Percentiles rank a stretch among this genome's conserved stretches.
Conservation (phyloP, 2,329 filamentous ascomycete genomes). For the Fusarium solani-melongenae region DNA sequence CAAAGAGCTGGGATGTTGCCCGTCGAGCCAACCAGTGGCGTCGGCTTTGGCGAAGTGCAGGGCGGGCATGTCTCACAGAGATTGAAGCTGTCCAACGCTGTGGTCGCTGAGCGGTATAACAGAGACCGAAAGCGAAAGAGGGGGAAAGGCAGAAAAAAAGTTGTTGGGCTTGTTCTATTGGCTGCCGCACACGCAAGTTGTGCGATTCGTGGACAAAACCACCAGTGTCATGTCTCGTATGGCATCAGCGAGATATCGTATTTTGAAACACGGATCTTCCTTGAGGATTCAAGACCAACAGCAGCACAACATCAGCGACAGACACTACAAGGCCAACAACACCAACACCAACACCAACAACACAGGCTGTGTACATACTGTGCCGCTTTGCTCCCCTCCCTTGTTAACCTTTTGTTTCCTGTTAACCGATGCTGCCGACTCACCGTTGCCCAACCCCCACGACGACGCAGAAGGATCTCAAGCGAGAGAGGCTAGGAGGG, state of each 20-base stretch:
- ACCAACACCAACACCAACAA: background rate
- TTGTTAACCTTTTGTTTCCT: background rate
- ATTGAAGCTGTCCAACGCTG: conserved; percentile 10
- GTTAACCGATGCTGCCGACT: background rate
- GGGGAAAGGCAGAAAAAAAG: background rate
- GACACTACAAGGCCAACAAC: background rate
- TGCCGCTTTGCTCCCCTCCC: background rate
- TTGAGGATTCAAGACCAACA: background rate
- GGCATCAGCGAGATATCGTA: background rate
- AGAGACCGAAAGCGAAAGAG: conserved; percentile 12
- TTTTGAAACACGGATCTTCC: conserved; percentile 11
- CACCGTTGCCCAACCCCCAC: conserved; percentile 1
- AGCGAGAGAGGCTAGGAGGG: background rate
- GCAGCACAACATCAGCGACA: background rate
- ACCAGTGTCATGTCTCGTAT: background rate
- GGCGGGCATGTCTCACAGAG: conserved; percentile 35
- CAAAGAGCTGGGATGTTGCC: conserved; percentile 8
- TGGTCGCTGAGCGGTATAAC: conserved; percentile 4
- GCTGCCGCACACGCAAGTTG: background rate
- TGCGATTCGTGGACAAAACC: background rate
- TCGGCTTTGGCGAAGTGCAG: conserved; percentile 14
- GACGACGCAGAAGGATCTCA: background rate
- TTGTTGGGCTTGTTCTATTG: background rate
- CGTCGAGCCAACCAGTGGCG: conserved; percentile 18
- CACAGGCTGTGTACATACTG: background rate